Percentiles rank a stretch among this genome's conserved stretches.
phyloP scores from a whole-genome alignment of 192 early-diverging fungal genomes.

The Fimicolochytrium jonesii region DNA sequence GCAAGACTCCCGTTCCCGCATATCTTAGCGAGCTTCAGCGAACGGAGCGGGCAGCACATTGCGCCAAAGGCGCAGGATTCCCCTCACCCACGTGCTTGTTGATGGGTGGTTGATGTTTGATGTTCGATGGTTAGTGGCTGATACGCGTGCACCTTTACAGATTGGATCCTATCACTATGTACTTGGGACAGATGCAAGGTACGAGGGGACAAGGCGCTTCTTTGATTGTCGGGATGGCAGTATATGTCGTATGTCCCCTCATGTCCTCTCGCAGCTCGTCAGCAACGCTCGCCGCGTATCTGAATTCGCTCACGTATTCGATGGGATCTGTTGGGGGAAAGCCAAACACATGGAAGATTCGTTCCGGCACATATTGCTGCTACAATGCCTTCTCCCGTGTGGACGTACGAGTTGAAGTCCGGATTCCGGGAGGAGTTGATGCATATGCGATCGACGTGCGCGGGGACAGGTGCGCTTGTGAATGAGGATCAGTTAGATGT shows the following conservation, averaged over 20 bases:
- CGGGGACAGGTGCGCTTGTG: constrained; percentile 70
- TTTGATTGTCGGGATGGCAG: too few species aligned
- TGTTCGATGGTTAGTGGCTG: too few species aligned
- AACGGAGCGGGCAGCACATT: not conserved
- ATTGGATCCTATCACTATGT: constrained; percentile 67
- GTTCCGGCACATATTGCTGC: constrained; percentile 79
- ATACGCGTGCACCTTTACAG: constrained; percentile 44
- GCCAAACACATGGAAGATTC: constrained; percentile 59
- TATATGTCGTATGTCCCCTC: constrained; percentile 18
- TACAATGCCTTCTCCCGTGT: constrained; percentile 97
- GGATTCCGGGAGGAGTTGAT: constrained; percentile 97
- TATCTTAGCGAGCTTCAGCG: too few species aligned
- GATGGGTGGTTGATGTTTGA: too few species aligned
- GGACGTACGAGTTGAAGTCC: constrained; percentile 96
- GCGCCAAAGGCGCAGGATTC: too few species aligned
- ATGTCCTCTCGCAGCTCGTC: too few species aligned
- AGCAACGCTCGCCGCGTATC: constrained; percentile 93
- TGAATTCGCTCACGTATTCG: constrained; percentile 92
- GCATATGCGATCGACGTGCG: constrained; percentile 82
- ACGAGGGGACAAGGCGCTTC: too few species aligned
- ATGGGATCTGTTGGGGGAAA: constrained; percentile 64
- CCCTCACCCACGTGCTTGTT: too few species aligned
- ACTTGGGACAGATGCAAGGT: constrained; percentile 53
- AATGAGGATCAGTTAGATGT: not conserved
- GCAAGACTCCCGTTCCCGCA: too few species aligned